A percentile compares a stretch with the other conserved stretches of the same genome.
phyloP scores from a whole-genome alignment of 305 asterid species.

The Rubia balearica region DNA sequence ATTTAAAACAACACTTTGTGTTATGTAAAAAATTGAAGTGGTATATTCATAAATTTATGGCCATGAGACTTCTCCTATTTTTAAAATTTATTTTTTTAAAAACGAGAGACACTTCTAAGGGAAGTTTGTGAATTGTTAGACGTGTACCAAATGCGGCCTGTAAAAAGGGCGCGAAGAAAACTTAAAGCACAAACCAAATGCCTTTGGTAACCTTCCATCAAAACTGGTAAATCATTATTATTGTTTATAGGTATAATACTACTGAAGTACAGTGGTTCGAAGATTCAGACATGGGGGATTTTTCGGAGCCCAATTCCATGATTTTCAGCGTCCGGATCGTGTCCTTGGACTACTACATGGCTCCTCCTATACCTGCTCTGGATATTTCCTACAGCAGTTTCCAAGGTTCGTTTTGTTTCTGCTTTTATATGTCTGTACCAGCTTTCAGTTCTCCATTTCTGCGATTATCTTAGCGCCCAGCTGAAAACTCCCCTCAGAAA shows the following conservation, averaged over 20 bases:
- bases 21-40: no score
- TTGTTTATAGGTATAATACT: neutral
- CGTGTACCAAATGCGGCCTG: neutral
- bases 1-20: no score
- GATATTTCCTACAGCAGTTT: constrained; percentile 64
- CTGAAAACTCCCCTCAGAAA: neutral
- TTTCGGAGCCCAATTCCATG: constrained; percentile 30
- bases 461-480: neutral
- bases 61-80: no score
- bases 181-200: neutral
- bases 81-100: no score
- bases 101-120: neutral
- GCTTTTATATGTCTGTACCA: neutral
- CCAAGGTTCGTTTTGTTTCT: constrained; percentile 38
- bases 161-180: constrained; percentile 4
- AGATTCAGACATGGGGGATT: constrained; percentile 39
- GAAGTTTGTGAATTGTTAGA: neutral
- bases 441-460: neutral
- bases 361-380: constrained; percentile 62
- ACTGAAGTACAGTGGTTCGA: neutral
- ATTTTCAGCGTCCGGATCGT: constrained; percentile 71
- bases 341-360: constrained; percentile 74
- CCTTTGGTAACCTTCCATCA: neutral
- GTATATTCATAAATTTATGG: no score
- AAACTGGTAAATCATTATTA: no score